Evolutionary conservation across 1,139 yeast genomes (phyloP), one percentile per base, ranked within the genome.

Genomic region (Suhomyces anneliseae): DNA sequence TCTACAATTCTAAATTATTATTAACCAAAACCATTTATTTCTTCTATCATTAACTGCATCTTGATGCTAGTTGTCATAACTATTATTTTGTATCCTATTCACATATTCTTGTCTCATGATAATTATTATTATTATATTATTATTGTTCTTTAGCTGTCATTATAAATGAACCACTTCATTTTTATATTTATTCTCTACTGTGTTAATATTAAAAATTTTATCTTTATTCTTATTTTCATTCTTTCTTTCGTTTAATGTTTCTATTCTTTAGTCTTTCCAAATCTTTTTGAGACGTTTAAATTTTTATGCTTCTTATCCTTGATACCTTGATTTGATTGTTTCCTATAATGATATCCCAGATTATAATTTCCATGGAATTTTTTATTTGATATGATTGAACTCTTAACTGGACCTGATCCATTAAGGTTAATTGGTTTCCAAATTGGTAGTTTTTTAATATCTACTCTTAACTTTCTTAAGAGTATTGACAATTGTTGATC

Each of bases 381-480:
- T 35, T 46, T 49, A 32, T 38, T 38, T 7, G 42, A 24, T 5
- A 44, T 49, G 19, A 36, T 38, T 2, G 45, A 40, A 31, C 43
- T 40, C 36, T 43, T 44, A 37, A 42, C 40, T 10, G 52, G 39
- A 8, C 53, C 50, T 6, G 46, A 42, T n/a, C 53, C 42, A 37
- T 57, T 57, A 40, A 54, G 43, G 35, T 53, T 59, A 12, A 60
- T 61, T 2, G 71, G 70, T 37, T 61, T 64, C 71, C 71, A 66
- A 14, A 65, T 53, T 1, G 69, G 69, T 29, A 66, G 49, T 39
- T 60, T 55, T 36, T 55, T 59, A 27, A 64, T 59, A 46, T 66
- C 69, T n/a, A 66, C 68, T 49, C 65, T 64, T 19, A 66, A 48
- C 45, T 64, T 65, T 37, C 46, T 39, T 35, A 40, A 32, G 32